Evolutionary conservation across 2,329 filamentous ascomycete genomes (phyloP), one percentile per base, ranked within the genome.

Genomic region (Knoxdaviesia proteae): DNA sequence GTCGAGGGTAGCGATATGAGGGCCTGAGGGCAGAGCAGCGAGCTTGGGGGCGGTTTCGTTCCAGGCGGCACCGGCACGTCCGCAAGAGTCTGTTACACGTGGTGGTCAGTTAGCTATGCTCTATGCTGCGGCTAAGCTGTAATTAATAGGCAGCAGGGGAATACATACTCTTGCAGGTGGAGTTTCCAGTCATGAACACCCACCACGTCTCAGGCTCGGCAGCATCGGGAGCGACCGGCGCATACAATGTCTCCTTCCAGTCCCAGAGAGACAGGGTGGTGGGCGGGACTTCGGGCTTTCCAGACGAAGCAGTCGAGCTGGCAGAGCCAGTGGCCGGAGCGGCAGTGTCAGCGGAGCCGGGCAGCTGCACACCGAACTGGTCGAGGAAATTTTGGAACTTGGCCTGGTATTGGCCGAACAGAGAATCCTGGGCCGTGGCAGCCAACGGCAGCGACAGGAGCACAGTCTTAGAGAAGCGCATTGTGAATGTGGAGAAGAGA

Each of bases 181-280:
- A 79, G 66, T 87, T 86, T 50, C 79, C 82, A 7, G 76, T 81
- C 50, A 84, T 61, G 50, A 81, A 67, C 47, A 88, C 63, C 66
- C 80, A 77, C 79, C 79, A 86, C 60, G 84, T 77, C 59, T 80
- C 77, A 5, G 80, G 77, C 47, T 65, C 68, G 7, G 71, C 69
- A 47, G 70, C 68, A 32, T 60, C 71, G 6, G 71, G 59, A 47
- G 72, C 63, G 45, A 80, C 72, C 32, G 74, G 70, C 41, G 63
- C 63, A 54, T 72, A 76, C 46, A 88, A 63, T 3, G 75, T 72
- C 31, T 77, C 61, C 57, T 77, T 72, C 79, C 80, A 84, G 66
- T 78, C 80, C 49, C 75, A 63, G 45, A 84, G 63, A 5, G 74
- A 77, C 50, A 88, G 57, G 41, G 54, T 55, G 41, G 58, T 69